Evolutionary conservation across 805 yeast genomes (phyloP), one percentile per base, ranked within the genome.

Genomic region (Hyphopichia homilentoma): DNA sequence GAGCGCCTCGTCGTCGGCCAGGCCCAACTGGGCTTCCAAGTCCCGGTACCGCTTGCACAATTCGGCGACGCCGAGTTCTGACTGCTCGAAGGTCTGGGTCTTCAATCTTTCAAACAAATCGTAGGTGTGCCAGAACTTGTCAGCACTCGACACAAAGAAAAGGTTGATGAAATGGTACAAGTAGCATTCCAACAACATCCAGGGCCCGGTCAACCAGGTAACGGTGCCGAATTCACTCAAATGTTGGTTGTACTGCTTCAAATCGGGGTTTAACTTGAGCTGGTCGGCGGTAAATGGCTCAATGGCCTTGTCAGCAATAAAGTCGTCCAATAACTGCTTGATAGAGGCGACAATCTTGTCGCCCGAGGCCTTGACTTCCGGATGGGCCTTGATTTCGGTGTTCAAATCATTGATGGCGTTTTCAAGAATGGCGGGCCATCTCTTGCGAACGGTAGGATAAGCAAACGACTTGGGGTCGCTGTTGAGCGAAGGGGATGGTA

Each of bases 161-260:
- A 50, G 45, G 48, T 82, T 74, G 34, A 84, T 59, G 39, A 68
- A 56, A 38, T 95, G 77, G 61, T 93, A 93, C 37, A 93, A 54
- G 51, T 82, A 81, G 56, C 96, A 82, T 57, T 94, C 99, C 25
- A 83, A 65, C 50, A 71, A 82, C 33, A 93, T 64, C 99, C 99
- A 93, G 13, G 95, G 96, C 1, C 90, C 94, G 6, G 81, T 69
- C 28, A 67, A 61, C 97, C 97, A 93, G 11, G 84, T 75, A 32
- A 70, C 48, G 3, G 35, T 27, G 16, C 33, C 32, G 29, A 62
- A 45, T 16, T 50, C 41, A 16, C 47, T 51, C 45, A 79, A 59
- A 21, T 73, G 70, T 3, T 68, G 70, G 59, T 90, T 85, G 62
- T 77, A 89, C 5, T 75, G 63, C 8, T 56, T 53, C 36, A 80